Evolutionary conservation across 257 asterid genomes (phyloP), one percentile per base, ranked within the genome.

Genomic region (Plectranthus barbatus): DNA sequence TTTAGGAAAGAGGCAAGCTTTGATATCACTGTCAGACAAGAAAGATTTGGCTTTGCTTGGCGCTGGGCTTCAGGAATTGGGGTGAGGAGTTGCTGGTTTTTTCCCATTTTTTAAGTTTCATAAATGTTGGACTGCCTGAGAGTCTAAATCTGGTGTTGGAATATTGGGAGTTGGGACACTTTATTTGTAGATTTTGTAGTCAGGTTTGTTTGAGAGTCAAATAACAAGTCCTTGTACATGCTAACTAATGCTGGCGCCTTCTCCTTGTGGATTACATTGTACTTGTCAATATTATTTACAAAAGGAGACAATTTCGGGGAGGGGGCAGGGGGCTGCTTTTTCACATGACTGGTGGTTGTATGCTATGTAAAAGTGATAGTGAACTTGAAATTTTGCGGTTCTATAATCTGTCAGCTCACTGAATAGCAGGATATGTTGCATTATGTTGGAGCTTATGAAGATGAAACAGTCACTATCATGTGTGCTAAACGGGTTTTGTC

Each of bases 21-120:
- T 93, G 82, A 84, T 93, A 67, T 93, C 97, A 6, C 77, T 93
- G 59, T 90, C 99, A 18, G 97, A 93, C 69, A 93, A 93, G 85
- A 87, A 55, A 60, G 96, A 85, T 69, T 66, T 90, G 86, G 68
- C 78, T 65, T 71, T 77, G 74, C 96, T 92, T 66, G 99, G 97
- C 21, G 68, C 70, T 42, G 95, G 97, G 51, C 80, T 89, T 17
- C 95, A 81, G 69, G 93, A 92, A 55, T 58, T 93, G 72, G 99
- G 97, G 99, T 89, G 76, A 71, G 74, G 10, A 39, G 57, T 65
- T 56, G 41, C 17, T 36, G 31, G 34, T 55, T 50, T 63, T 57
- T 2, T 45, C 31, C 21, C 15, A 5, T 23, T 62, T 42, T 56
- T 57, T 21, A 21, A 13, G 10, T 8, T 31, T 9, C n/a, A n/a